Evolutionary conservation across 2,329 filamentous ascomycete species (phyloP), one percentile per base, ranked within the genome.

Genomic region (Pyrenophora graminea): DNA sequence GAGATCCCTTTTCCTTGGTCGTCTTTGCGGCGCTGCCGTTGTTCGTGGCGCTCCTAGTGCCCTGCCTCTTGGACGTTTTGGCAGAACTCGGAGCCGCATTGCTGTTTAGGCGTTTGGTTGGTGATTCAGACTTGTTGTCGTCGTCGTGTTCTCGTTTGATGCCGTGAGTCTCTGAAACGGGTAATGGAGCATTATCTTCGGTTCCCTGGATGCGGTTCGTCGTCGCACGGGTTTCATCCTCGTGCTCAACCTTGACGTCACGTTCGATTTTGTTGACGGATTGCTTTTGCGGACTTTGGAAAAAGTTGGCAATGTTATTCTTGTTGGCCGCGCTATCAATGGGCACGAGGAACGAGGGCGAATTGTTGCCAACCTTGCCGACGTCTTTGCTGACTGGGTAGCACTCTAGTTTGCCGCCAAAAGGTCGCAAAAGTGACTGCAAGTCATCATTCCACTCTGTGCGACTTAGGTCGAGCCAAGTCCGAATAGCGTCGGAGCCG

Each of bases 271-370:
- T 68, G 19, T 25, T 54, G 12, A 50, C 42, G 5, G 37, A 21
- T 23, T 44, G 58, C 57, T 76, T 77, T 47, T 73, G 73, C 55
- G 80, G 79, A 36, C 85, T 88, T 6, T 81, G 81, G 67, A 97
- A 97, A 78, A 96, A 97, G 64, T 96, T 96, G 39, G 89, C 89
- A 71, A 97, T 97, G 60, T 94, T 97, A 42, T 82, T 85, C 76
- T 95, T 97, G 72, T 97, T 97, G 65, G 92, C 89, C 58, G 85
- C 86, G 74, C 89, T 95, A 64, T 89, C 82, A 30, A 97, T 76
- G 0, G 93, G 93, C 1, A 96, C 78, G 38, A 97, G 82, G 66
- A 97, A 96, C 0, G 81, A 82, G 0, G 90, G 85, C 17, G 89
- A 95, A 71, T 96, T 89, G 62, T 96, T 96, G 5, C 93, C 92